Evolutionary conservation across 2,329 filamentous ascomycete genomes (phyloP), one percentile per base, ranked within the genome.

Genomic region (Phyllosticta citrichinensis): DNA sequence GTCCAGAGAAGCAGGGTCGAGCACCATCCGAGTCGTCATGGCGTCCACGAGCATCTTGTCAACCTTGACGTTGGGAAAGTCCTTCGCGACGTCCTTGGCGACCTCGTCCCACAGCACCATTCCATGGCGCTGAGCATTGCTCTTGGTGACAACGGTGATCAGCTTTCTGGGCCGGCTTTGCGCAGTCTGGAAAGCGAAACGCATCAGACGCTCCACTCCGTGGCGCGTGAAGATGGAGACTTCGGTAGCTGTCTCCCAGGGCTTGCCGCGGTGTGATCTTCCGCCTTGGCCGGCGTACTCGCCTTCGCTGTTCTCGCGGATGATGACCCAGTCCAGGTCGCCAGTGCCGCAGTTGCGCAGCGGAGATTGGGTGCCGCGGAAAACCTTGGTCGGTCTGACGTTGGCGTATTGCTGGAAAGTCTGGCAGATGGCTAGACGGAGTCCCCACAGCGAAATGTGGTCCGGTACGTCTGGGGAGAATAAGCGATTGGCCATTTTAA

Each of bases 21-120:
- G 69, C 1, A 84, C 81, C 82, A 87, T 87, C 14, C 83, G 76
- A 12, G 81, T 81, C 1, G 84, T 87, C 83, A 87, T 85, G 6
- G 84, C 83, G 69, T 86, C 84, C 5, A 87, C 84, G 20, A 87
- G 75, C 81, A 86, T 86, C 76, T 86, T 87, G 62, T 87, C 84
- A 53, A 80, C 75, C 27, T 76, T 78, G 2, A 87, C 83, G 65
- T 86, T 82, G 0, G 81, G 80, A 65, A 83, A 87, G 5, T 85
- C 82, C 62, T 73, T 76, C 0, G 78, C 77, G 2, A 87, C 79
- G 25, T 79, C 75, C 0, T 71, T 73, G 0, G 83, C 83, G 11
- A 87, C 77, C 65, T 86, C 83, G 66, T 87, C 84, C 85, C 84
- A 87, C 62, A 87, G 77, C 0, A 87, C 84, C 83, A 87, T 85